phyloP scores from a whole-genome alignment of 345 rosid genomes.

The Populus tremula region DNA sequence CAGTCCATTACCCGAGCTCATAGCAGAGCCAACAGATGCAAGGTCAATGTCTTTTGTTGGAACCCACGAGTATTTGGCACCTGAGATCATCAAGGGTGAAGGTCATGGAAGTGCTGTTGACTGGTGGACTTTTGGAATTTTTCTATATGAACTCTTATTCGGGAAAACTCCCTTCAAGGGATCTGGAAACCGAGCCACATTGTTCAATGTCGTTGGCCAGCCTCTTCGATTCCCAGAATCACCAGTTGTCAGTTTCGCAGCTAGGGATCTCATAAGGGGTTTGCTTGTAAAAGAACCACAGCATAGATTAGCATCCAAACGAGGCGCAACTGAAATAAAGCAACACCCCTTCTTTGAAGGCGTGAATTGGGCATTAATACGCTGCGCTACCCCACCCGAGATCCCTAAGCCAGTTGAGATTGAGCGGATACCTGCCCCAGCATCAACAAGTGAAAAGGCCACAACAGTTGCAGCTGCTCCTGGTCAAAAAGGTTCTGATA shows the following conservation, averaged over 20 bases:
- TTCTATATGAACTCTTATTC: constrained; percentile 74
- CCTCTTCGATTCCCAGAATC: constrained; percentile 84
- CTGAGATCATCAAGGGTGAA: constrained; percentile 88
- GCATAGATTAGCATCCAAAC: constrained; percentile 72
- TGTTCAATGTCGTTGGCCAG: constrained; percentile 90
- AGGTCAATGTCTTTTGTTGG: constrained; percentile 96
- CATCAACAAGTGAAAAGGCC: constrained; percentile 49
- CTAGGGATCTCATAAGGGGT: constrained; percentile 75
- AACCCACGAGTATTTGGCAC: constrained; percentile 87
- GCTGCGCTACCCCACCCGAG: constrained; percentile 87
- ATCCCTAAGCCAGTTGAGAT: constrained; percentile 75
- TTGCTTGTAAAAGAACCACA: constrained; percentile 86
- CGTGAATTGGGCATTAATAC: constrained; percentile 86
- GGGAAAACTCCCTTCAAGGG: constrained; percentile 96
- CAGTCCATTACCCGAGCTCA: constrained; percentile 80
- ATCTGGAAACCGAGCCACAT: constrained; percentile 76
- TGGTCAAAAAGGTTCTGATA: constrained; percentile 66
- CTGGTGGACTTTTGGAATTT: constrained; percentile 96
- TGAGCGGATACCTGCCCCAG: constrained; percentile 44
- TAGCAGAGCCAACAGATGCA: constrained; percentile 89
- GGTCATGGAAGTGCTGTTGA: constrained; percentile 98
- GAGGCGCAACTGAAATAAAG: constrained; percentile 91
- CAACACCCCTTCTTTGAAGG: constrained; percentile 94
- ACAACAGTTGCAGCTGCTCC: constrained; percentile 34
- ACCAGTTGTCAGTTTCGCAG: constrained; percentile 75